Evolutionary conservation across 192 early-diverging fungal species (phyloP).

Genomic region (Entomortierella lignicola): DNA sequence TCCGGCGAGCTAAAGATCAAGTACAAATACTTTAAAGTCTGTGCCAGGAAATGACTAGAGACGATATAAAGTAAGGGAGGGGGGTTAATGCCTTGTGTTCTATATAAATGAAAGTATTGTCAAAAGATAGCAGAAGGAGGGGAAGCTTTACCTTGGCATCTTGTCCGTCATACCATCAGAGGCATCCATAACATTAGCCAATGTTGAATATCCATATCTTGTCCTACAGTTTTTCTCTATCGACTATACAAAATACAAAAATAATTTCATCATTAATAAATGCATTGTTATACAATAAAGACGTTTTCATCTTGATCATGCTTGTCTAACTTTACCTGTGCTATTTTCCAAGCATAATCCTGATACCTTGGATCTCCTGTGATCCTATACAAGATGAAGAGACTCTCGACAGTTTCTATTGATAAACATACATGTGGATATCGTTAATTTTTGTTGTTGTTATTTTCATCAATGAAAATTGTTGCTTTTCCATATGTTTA

Average conservation of each 20-base stretch:
- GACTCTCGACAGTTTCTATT: slow-evolving; percentile 26
- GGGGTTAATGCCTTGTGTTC: background rate
- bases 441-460: too few species aligned
- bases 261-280: too few species aligned
- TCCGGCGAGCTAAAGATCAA: slow-evolving; percentile 73
- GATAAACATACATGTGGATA: too few species aligned
- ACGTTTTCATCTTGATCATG: too few species aligned
- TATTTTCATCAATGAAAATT: too few species aligned
- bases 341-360: slow-evolving; percentile 41
- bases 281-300: too few species aligned
- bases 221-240: slow-evolving; percentile 44
- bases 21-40: slow-evolving; percentile 88
- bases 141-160: slow-evolving; percentile 31
- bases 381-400: slow-evolving; percentile 35
- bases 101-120: background rate
- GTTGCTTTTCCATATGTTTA: slow-evolving; percentile 4
- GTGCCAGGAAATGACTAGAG: slow-evolving; percentile 78
- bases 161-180: slow-evolving; percentile 20
- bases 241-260: too few species aligned
- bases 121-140: too few species aligned
- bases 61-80: background rate
- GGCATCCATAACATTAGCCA: slow-evolving; percentile 42
- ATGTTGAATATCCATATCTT: slow-evolving; percentile 46
- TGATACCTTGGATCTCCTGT: slow-evolving; percentile 43
- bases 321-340: slow-evolving; percentile 3